Percentiles rank a stretch among this genome's conserved stretches.
phyloP scores from a whole-genome alignment of 495 filamentous ascomycete species.

The Parathielavia hyrcaniae region DNA sequence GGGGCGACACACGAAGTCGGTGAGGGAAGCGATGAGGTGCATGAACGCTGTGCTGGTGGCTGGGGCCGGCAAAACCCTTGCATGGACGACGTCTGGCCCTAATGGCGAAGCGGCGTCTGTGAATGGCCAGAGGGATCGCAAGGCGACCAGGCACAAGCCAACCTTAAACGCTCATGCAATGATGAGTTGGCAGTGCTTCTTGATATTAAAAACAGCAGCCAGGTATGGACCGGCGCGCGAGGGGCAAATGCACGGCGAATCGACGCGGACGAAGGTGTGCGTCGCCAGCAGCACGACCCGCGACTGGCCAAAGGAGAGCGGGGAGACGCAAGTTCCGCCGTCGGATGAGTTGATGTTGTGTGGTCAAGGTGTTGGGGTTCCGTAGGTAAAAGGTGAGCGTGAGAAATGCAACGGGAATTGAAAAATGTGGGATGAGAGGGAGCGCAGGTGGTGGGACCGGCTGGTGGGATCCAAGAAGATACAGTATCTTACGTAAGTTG shows the following conservation, averaged over 20 bases:
- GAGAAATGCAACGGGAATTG: too few relatives aligned
- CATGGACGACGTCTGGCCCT: conserved; percentile 40
- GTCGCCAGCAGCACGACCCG: conserved; percentile 2
- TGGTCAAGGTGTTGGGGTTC: not conserved
- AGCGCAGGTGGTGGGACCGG: too few relatives aligned
- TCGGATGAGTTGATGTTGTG: not conserved
- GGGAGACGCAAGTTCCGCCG: conserved; percentile 8
- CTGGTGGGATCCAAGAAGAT: too few relatives aligned
- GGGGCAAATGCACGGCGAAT: conserved; percentile 22
- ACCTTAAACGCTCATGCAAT: conserved; percentile 64
- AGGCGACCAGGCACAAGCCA: conserved; percentile 49
- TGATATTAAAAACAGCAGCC: conserved; percentile 54
- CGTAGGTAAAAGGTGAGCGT: not conserved
- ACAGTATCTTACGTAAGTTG: too few relatives aligned
- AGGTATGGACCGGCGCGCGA: conserved; percentile 23
- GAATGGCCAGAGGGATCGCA: conserved; percentile 32
- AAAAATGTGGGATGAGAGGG: too few relatives aligned
- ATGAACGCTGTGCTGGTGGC: conserved; percentile 44
- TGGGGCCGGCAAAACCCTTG: conserved; percentile 40
- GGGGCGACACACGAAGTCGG: conserved; percentile 53
- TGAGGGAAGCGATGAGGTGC: conserved; percentile 49
- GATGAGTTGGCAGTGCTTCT: conserved; percentile 84
- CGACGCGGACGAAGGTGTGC: conserved; percentile 11
- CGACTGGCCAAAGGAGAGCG: conserved; percentile 21
- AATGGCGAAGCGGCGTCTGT: conserved; percentile 29